Evolutionary conservation across 352 stramenopile species (phyloP), one percentile per base, ranked within the genome.

Genomic region (Stephanocyclus meneghinianus): DNA sequence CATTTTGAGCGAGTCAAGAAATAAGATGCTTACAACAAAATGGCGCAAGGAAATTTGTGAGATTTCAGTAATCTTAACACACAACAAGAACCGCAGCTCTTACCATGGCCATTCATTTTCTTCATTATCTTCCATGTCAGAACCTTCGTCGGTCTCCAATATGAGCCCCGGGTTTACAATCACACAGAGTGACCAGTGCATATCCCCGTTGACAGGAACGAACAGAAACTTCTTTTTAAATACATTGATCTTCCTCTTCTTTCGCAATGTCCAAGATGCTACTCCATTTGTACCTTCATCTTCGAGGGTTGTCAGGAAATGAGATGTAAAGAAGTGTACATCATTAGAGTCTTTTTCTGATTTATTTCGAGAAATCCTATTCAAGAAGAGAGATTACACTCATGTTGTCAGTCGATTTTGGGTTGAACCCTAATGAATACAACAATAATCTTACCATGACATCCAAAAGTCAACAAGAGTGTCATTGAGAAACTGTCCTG

Each of bases 1-100:
- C 71, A 94, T 97, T n/a, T 91, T 93, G 50, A 98, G 87, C 50
- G 95, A 98, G 83, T 98, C 96, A 51, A 98, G 87, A 83, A 98
- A 98, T 8, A 98, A 87, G 50, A 98, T 85, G 73, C 94, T 97
- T 16, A 87, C 87, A 53, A 69, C 78, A 32, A 32, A 32, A 59
- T 6, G 18, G 35, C 3, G 7, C 35, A 40, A 40, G 35, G 35
- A 4, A 59, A 8, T 10, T 37, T n/a, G 71, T 18, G 35, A 53
- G 8, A 47, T 44, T 57, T 21, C 6, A 56, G 21, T 42, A 55
- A 65, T 51, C 16, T 15, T n/a, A 42, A 15, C 16, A 2, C 11
- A 16, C 6, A 35, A 35, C 56, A 13, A 37, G 26, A 26, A 10
- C 37, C 74, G 32, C 18, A 57, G 29, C n/a, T 71, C 77, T 78